Evolutionary conservation across 2,329 filamentous ascomycete species (phyloP).

Genomic region (Talaromyces atroroseus): DNA sequence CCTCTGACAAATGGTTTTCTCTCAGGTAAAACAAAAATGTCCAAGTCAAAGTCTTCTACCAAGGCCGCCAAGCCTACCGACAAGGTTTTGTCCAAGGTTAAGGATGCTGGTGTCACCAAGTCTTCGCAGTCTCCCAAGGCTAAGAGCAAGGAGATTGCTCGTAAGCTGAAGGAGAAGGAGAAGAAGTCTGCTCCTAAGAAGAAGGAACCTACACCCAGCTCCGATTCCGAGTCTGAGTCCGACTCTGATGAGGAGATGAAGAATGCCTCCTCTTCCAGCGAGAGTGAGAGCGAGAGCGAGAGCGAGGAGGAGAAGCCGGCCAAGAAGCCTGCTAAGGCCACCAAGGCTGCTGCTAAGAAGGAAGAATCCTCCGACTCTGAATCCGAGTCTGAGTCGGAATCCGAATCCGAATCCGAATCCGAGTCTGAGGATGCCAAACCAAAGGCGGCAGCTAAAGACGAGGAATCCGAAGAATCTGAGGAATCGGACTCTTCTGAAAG

Average conservation of each 20-base stretch:
- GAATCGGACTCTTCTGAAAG: constrained; percentile 23
- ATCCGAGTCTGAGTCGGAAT: constrained; percentile 31
- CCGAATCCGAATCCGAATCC: constrained; percentile 26
- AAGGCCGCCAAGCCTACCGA: constrained; percentile 36
- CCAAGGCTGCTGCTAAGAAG: constrained; percentile 26
- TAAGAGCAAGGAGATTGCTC: constrained; percentile 43
- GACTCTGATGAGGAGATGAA: constrained; percentile 37
- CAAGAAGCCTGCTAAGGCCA: constrained; percentile 27
- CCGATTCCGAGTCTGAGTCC: constrained; percentile 28
- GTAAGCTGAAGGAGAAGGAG: constrained; percentile 27
- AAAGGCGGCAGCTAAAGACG: constrained; percentile 14
- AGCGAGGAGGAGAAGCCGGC: constrained; percentile 32
- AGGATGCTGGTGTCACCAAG: constrained; percentile 43
- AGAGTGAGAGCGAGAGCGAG: constrained; percentile 29
- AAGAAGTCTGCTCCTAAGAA: constrained; percentile 38
- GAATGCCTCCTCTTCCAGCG: constrained; percentile 18
- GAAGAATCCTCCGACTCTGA: constrained; percentile 27
- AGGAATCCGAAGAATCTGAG: constrained; percentile 26
- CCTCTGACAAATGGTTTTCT: not conserved
- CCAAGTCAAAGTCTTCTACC: constrained; percentile 41
- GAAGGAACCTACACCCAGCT: constrained; percentile 36
- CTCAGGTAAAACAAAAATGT: constrained; percentile 32
- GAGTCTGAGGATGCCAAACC: constrained; percentile 19
- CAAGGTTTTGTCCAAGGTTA: constrained; percentile 45
- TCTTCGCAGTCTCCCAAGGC: constrained; percentile 38